phyloP scores from a whole-genome alignment of 768 basidiomycete genomes.

The Peribolospora baueri region DNA sequence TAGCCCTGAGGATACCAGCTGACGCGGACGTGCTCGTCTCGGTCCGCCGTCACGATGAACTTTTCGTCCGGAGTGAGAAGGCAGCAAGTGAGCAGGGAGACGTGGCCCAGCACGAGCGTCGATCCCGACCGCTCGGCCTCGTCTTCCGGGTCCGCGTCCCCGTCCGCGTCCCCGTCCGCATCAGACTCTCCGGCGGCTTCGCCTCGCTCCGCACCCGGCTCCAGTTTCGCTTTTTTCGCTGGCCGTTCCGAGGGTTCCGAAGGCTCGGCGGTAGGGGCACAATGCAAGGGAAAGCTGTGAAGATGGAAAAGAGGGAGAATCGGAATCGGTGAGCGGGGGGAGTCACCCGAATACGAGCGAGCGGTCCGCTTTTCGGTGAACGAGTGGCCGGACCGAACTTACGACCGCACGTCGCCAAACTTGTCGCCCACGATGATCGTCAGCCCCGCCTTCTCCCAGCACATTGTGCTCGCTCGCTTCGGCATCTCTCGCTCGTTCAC shows the following conservation, averaged over 20 bases:
- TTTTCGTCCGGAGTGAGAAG: constrained; percentile 41
- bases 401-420: constrained; percentile 84
- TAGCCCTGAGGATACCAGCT: constrained; percentile 73
- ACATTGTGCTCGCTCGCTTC: constrained; percentile 52
- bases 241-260: not conserved
- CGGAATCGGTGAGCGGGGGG: not conserved
- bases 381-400: constrained; percentile 16
- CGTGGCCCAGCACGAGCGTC: constrained; percentile 54
- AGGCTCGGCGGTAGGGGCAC: not conserved
- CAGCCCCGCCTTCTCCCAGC: constrained; percentile 35
- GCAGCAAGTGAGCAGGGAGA: constrained; percentile 56
- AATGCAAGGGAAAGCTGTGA: not conserved
- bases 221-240: not conserved
- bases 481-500: constrained; percentile 38
- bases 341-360: constrained; percentile 12
- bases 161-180: not conserved
- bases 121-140: not conserved
- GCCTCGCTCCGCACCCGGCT: not conserved
- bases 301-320: not conserved
- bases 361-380: constrained; percentile 18
- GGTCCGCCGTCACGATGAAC: constrained; percentile 65
- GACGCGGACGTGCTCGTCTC: constrained; percentile 85
- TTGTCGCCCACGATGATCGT: constrained; percentile 71
- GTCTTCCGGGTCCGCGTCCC: not conserved
- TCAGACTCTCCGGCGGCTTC: not conserved